Percentiles rank a stretch among this genome's conserved stretches.
phyloP scores from a whole-genome alignment of 371 early-diverging fungal genomes.

The Smittium mucronatum region DNA sequence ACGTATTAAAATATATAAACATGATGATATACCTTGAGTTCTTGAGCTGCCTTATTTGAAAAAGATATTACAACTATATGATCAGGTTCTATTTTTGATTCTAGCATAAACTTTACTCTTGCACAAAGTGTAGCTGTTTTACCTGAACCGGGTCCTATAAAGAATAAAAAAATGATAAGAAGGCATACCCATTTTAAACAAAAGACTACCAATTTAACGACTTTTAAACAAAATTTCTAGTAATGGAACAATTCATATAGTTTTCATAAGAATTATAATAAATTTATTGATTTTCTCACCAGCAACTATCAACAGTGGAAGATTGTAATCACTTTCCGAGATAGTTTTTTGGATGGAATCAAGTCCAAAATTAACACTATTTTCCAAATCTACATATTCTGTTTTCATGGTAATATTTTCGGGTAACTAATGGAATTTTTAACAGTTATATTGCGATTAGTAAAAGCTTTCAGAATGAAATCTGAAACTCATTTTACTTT shows the following conservation, averaged over 20 bases:
- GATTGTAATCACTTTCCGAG: not conserved
- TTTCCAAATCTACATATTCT: not conserved
- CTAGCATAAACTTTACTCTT: slow-evolving; percentile 28
- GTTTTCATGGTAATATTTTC: not conserved
- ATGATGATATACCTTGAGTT: slow-evolving; percentile 31
- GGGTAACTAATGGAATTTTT: too few relatives aligned
- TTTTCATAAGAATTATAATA: too few relatives aligned
- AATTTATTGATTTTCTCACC: not conserved
- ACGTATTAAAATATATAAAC: not conserved
- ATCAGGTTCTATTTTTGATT: slow-evolving; percentile 27
- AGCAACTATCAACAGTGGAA: slow-evolving; percentile 9
- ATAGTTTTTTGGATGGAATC: slow-evolving; percentile 4
- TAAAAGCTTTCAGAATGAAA: too few relatives aligned
- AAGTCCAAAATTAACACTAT: not conserved
- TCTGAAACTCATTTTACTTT: too few relatives aligned
- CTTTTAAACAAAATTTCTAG: not conserved
- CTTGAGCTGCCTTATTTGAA: slow-evolving; percentile 50
- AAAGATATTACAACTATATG: slow-evolving; percentile 45
- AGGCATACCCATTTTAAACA: not conserved
- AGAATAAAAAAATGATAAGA: not conserved
- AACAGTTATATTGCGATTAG: too few relatives aligned
- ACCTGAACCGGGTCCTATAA: slow-evolving; percentile 46
- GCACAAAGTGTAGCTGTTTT: slow-evolving; percentile 41
- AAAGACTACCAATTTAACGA: not conserved
- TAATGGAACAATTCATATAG: too few relatives aligned